Conservation (phyloP, 148 eudicot genomes). For the Chenopodium suecicum region DNA sequence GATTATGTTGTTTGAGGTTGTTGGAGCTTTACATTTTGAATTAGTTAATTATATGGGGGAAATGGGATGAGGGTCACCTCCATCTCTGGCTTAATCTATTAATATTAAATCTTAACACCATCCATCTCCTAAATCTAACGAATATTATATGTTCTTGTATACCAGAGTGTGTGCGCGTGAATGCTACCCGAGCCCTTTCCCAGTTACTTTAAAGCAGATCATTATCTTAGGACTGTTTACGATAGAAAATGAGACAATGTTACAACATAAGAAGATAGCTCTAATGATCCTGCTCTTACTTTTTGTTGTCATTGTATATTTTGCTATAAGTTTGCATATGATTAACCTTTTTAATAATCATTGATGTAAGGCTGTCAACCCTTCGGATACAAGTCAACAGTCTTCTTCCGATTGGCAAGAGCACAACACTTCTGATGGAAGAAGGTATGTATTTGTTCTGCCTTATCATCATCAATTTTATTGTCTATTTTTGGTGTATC, state of each 20-base stretch:
- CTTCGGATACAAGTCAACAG: slow-evolving; percentile 45
- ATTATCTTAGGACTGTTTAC: neutral
- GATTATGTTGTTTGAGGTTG: neutral
- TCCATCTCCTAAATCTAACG: neutral
- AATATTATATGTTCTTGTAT: too few relatives aligned
- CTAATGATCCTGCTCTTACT: neutral
- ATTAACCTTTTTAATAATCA: neutral
- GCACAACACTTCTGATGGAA: slow-evolving; percentile 66
- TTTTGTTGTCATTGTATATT: neutral
- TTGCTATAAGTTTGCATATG: neutral
- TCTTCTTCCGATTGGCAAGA: slow-evolving; percentile 94
- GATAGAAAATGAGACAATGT: neutral
- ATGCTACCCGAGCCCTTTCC: too few relatives aligned
- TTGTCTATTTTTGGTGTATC: neutral
- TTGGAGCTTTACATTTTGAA: too few relatives aligned
- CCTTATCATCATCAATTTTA: neutral
- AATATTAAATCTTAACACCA: too few relatives aligned
- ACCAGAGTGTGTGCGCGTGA: too few relatives aligned
- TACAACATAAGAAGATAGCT: neutral
- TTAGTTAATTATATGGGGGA: neutral
- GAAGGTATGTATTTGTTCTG: slow-evolving; percentile 45
- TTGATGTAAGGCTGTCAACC: slow-evolving; percentile 43
- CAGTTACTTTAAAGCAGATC: neutral
- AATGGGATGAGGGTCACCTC: neutral
- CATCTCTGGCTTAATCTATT: neutral